Conservation (phyloP, 768 basidiomycete genomes). For the Punctularia strigosozonata region DNA sequence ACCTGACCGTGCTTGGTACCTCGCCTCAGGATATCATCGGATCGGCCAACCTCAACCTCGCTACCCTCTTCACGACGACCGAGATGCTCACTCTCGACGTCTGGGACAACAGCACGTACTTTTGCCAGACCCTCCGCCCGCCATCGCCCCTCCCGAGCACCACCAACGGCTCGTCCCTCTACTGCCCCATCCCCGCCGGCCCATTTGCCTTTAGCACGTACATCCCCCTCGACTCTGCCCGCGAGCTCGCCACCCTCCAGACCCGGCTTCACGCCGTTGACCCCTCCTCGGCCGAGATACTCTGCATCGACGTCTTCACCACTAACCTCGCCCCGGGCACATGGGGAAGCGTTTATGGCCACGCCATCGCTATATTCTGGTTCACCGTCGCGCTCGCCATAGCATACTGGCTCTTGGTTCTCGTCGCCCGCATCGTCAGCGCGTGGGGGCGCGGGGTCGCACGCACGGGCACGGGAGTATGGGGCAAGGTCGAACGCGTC, state of each 20-base stretch:
- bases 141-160: conserved; percentile 53
- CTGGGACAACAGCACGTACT: conserved; percentile 56
- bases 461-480: conserved; percentile 46
- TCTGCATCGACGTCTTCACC: conserved; percentile 70
- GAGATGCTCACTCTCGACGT: conserved; percentile 69
- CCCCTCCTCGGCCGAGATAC: conserved; percentile 66
- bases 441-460: conserved; percentile 71
- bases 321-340: conserved; percentile 64
- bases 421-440: conserved; percentile 68
- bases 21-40: conserved; percentile 50
- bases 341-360: conserved; percentile 48
- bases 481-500: conserved; percentile 68
- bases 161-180: conserved; percentile 22
- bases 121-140: conserved; percentile 74
- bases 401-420: conserved; percentile 74
- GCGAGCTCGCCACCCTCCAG: conserved; percentile 71
- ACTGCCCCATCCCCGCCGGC: conserved; percentile 74
- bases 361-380: conserved; percentile 62
- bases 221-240: conserved; percentile 50
- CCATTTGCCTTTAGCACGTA: conserved; percentile 72
- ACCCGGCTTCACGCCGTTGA: conserved; percentile 87
- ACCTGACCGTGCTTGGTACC: conserved; percentile 62
- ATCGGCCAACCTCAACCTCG: conserved; percentile 53
- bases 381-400: conserved; percentile 59
- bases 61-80: conserved; percentile 81